Base-by-base conservation (phyloP, 2,329 filamentous ascomycete genomes). In the Lecanicillium sp. region DNA sequence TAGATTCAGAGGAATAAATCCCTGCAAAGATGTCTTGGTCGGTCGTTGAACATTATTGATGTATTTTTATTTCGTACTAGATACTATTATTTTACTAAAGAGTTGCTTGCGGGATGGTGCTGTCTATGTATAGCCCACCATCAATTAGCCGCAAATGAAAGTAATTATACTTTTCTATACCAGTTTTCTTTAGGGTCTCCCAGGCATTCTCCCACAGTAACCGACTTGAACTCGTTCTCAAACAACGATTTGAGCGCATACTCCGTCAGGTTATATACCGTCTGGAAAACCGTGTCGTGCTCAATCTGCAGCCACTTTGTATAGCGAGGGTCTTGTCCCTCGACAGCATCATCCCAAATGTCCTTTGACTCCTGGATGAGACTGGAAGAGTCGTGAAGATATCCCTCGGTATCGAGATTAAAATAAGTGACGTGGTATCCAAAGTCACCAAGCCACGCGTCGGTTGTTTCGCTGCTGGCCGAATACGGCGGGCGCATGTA, bases 391-490 rank as follows among this genome's bases (percentile, higher is more conserved):
- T 68, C 62, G 48, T 78, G 68, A 38, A 75, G 59, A 51, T 77
- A 79, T 40, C 78, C 75, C 40, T 75, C 66, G 3, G 75, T 80
- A 50, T 80, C 75, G 32, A 80, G 59, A 51, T 77, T 70, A 48
- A 76, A 78, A 57, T 77, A 76, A 19, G 67, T 65, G 49, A 78
- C 51, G 50, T 78, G 71, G 54, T 78, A 78, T n/a, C 70, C 70
- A 5, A 78, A 47, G 18, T 57, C 54, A 12, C 48, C 56, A 30
- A 69, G 49, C 55, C 60, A 55, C 15, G 48, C 55, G 33, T 67
- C 62, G 6, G 62, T 65, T 0, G 46, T 54, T 4, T 41, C 41
- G 35, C 62, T 63, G 51, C 64, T 68, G 22, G 63, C 64, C n/a
- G 65, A 67, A 54, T 66, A 69, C 0, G 67, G 66, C 0, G 66